These are phyloP conservation scores for Psilocybe cyanescens DNA, from an alignment of 768 basidiomycete species.

Conservation along the genomic window DNA sequence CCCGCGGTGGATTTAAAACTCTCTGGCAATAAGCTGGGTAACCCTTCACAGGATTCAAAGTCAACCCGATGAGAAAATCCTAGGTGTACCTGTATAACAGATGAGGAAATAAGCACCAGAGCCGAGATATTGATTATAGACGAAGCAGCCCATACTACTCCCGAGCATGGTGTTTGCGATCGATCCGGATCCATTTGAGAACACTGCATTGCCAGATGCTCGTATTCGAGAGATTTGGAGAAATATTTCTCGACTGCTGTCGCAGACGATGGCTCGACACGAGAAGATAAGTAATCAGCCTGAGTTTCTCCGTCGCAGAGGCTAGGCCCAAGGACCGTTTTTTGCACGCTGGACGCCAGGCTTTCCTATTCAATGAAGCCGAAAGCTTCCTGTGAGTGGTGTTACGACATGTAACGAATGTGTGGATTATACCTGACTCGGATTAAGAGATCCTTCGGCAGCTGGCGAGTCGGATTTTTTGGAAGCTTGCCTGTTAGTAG, in stretches of 20 bases:
- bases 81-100: slow-evolving; percentile 9
- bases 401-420: slow-evolving; percentile 8
- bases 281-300: slow-evolving; percentile 1
- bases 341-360: slow-evolving; percentile 4
- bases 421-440: slow-evolving; percentile 14
- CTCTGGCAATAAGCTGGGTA: slow-evolving; percentile 12
- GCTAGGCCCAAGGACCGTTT: slow-evolving; percentile 11
- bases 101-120: slow-evolving; percentile 7
- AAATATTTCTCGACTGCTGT: not conserved
- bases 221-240: not conserved
- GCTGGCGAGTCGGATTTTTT: slow-evolving; percentile 10
- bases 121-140: slow-evolving; percentile 1
- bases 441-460: slow-evolving; percentile 6
- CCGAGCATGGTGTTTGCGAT: slow-evolving; percentile 7
- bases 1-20: slow-evolving; percentile 23
- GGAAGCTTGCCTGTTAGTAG: slow-evolving; percentile 3
- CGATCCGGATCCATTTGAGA: slow-evolving; percentile 6
- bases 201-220: slow-evolving; percentile 7
- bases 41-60: slow-evolving; percentile 13
- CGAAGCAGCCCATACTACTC: slow-evolving; percentile 2
- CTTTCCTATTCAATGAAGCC: slow-evolving; percentile 12
- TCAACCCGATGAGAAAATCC: slow-evolving; percentile 16
- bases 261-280: slow-evolving; percentile 1
- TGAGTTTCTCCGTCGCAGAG: slow-evolving; percentile 4
- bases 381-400: slow-evolving; percentile 6